Evolutionary conservation across 208 protist species (phyloP), one percentile per base, ranked within the genome.

Genomic region (Trypanosoma mega): DNA sequence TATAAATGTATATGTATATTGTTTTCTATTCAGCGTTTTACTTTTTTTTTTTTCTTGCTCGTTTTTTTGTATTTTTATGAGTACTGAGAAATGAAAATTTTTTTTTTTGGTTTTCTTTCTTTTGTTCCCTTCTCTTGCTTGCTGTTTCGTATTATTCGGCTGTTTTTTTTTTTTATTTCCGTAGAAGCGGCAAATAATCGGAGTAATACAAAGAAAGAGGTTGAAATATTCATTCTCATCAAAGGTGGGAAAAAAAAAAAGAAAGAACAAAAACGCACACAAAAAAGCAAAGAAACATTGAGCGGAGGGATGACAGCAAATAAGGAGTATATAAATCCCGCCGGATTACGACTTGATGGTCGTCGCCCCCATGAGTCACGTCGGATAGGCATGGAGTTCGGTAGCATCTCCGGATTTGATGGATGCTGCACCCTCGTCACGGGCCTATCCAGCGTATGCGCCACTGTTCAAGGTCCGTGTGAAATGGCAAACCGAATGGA

Each of bases 311-410:
- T 84, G 85, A 45, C 77, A 73, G 55, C 45, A 11, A 74, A 60
- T 11, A 88, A 84, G 62, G 85, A 96, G 51, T 95, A 93, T 67
- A 78, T 95, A 7, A 92, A 80, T 50, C 71, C 85, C 8, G 85
- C 85, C 3, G 89, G 89, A 2, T 67, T 95, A 26, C 82, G 89
- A 9, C 57, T 90, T 2, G 89, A 95, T 43, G 89, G 89, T 23
- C 80, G 89, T 16, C 75, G 89, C 7, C 82, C 85, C 2, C 68
- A 70, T 18, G 85, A 95, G 59, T 49, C 73, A n/a, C 72, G 89
- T 23, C 68, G 63, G 23, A 54, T 89, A 48, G 66, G 58, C 11
- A 67, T 91, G 11, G 68, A 87, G 49, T 95, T 95, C 51, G 76
- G 80, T 53, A 85, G 75, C 27, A 29, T 88, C 5, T 51, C 74